A percentile compares a stretch with the other conserved stretches of the same genome.
These are phyloP conservation scores for Pecoramyces ruminantium DNA, from an alignment of 192 early-diverging fungal species.

Conservation along the genomic window DNA sequence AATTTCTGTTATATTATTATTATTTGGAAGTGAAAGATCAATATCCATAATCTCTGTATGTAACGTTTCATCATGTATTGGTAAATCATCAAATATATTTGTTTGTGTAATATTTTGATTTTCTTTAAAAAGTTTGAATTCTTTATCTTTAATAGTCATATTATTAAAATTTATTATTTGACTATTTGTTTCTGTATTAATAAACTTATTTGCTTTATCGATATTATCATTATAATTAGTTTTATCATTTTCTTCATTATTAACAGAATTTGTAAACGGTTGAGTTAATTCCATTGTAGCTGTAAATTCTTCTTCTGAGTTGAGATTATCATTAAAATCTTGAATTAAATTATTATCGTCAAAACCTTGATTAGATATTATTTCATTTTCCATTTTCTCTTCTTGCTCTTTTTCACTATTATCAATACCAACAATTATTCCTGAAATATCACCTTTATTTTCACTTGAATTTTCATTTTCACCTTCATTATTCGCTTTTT, in stretches of 20 bases:
- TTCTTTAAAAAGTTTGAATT: background rate
- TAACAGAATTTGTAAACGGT: background rate
- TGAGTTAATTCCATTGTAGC: background rate
- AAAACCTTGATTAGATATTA: background rate
- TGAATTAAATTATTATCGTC: background rate
- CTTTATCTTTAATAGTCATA: background rate
- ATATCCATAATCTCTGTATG: background rate
- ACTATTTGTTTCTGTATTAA: background rate
- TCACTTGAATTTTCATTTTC: background rate
- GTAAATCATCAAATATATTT: background rate
- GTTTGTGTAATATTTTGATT: background rate
- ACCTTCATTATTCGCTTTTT: background rate
- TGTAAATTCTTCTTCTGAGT: background rate
- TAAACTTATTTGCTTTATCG: background rate
- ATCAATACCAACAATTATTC: background rate
- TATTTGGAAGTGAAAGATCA: background rate
- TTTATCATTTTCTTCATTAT: background rate
- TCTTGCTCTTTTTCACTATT: background rate
- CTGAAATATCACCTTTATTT: background rate
- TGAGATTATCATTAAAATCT: background rate
- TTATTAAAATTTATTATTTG: background rate
- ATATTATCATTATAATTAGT: background rate
- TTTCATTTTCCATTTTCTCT: background rate
- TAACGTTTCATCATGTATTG: background rate
- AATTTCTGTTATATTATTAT: background rate